Base-by-base conservation (phyloP, 768 basidiomycete genomes). In the Mycena galopus region DNA sequence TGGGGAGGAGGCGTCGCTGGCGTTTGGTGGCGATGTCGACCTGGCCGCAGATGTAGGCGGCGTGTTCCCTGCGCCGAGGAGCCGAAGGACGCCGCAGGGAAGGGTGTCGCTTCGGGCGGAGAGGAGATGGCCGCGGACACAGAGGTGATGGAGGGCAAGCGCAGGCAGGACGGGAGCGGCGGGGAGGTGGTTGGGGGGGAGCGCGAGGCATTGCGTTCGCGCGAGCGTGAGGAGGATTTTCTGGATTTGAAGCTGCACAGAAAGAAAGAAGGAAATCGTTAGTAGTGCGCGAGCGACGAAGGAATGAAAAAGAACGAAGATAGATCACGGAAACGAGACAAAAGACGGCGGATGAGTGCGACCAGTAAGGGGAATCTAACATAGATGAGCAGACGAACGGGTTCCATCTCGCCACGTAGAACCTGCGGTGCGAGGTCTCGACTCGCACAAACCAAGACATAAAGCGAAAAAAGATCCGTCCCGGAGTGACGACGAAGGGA, bases 71-170 rank as follows among this genome's bases (percentile, higher is more conserved):
- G 50, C 7, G 23, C 23, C 50, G 23, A 51, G 50, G 23, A 7
- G 25, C 50, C 27, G 25, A 51, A 51, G 25, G n/a, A n/a, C n/a
- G n/a, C n/a, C n/a, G n/a, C n/a, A n/a, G n/a, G n/a, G n/a, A 25
- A 51, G 17, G 23, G 50, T 8, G 50, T 9, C 23, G 50, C 17
- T 2, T 27, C 50, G 1, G 25, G 16, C n/a, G 50, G 50, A 9
- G 50, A 51, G 23, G 17, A 8, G 25, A 11, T 23, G 17, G 55
- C 19, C 1, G 29, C 0, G 30, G 57, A 32, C 21, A 35, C 16
- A 58, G 47, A 67, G 47, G 23, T 62, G 73, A 77, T 27, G 27
- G 80, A 77, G 25, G 83, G 81, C 19, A 81, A 75, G 69, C 84
- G 82, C 17, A 66, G 50, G 44, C n/a, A 71, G 29, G 65, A 65